Evolutionary conservation across 2,329 filamentous ascomycete genomes (phyloP), one percentile per base, ranked within the genome.

Genomic region (Thielaviopsis populi): DNA sequence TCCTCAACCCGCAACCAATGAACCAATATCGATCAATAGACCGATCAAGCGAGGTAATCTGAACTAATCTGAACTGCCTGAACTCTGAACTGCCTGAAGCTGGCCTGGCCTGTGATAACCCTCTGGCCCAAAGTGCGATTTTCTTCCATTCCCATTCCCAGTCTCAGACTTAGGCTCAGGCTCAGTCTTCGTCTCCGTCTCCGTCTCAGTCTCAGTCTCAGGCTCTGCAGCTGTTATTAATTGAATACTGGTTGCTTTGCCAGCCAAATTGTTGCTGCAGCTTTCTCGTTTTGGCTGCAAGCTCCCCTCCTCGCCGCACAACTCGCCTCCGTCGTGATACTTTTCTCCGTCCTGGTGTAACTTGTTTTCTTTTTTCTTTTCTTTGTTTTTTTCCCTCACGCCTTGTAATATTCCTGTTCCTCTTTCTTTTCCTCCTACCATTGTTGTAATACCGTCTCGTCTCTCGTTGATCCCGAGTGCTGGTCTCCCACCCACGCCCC

Each of bases 271-370:
- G 50, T 27, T 22, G 13, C 30, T 30, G 24, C n/a, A 58, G 33
- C 3, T 10, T 41, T 43, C 48, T 27, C 40, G 53, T 56, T n/a
- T 17, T 42, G 37, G 27, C 33, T 24, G 15, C 30, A 22, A 60
- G 40, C 15, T 63, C 54, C 43, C 50, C 62, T 59, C 24, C 27
- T 19, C 8, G 27, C 24, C 17, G 1, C 7, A 27, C 4, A 54
- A 27, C 37, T 15, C 15, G 41, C 63, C 66, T 61, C 15, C 60
- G 58, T 66, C 43, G 48, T 37, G 19, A 65, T 67, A 61, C 65
- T 68, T 63, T 48, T 66, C 60, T 65, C 54, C 63, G 46, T 46
- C 40, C 59, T 61, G 61, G 58, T 59, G 46, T 46, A 61, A 48
- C 41, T 37, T 56, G 53, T n/a, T 48, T 48, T 61, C 27, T 61